Conservation (phyloP, 1,284 basidiomycete species). For the Xerocomus amazonicus region DNA sequence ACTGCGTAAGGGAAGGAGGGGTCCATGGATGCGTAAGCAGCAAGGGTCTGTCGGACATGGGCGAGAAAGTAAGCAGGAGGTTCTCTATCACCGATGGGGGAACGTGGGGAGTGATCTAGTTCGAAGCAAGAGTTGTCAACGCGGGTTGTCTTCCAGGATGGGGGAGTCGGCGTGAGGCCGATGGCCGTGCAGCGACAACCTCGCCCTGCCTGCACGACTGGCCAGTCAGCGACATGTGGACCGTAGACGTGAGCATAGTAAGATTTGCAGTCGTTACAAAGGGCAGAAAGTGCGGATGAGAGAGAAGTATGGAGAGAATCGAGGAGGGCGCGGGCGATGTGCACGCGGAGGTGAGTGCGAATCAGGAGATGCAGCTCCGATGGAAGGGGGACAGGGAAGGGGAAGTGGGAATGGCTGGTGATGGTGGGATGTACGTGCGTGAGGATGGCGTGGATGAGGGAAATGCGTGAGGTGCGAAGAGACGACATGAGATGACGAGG, state of each 20-base stretch:
- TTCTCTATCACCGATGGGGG: slow-evolving; percentile 28
- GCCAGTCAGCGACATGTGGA: slow-evolving; percentile 32
- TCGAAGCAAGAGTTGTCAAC: slow-evolving; percentile 14
- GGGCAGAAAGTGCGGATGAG: slow-evolving; percentile 16
- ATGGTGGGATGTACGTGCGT: slow-evolving; percentile 41
- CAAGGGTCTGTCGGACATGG: slow-evolving; percentile 26
- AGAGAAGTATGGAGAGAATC: slow-evolving; percentile 28
- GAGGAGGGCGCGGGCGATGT: slow-evolving; percentile 25
- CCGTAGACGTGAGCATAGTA: slow-evolving; percentile 33
- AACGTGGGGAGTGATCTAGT: slow-evolving; percentile 15
- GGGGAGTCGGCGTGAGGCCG: slow-evolving; percentile 11
- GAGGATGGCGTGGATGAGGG: slow-evolving; percentile 49
- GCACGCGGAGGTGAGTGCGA: slow-evolving; percentile 30
- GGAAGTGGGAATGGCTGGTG: slow-evolving; percentile 22
- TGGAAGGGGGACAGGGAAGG: slow-evolving; percentile 37
- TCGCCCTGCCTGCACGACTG: slow-evolving; percentile 28
- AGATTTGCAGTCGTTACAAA: slow-evolving; percentile 32
- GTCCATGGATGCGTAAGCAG: slow-evolving; percentile 27
- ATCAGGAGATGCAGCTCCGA: slow-evolving; percentile 45
- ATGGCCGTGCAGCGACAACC: slow-evolving; percentile 28
- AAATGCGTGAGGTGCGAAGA: slow-evolving; percentile 33
- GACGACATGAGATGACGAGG: slow-evolving; percentile 15
- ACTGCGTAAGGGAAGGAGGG: slow-evolving; percentile 26
- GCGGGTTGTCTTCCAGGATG: slow-evolving; percentile 9
- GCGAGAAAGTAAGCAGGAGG: slow-evolving; percentile 32